Evolutionary conservation across 306 rosid genomes (phyloP).

Genomic region (Lupinus albus): DNA sequence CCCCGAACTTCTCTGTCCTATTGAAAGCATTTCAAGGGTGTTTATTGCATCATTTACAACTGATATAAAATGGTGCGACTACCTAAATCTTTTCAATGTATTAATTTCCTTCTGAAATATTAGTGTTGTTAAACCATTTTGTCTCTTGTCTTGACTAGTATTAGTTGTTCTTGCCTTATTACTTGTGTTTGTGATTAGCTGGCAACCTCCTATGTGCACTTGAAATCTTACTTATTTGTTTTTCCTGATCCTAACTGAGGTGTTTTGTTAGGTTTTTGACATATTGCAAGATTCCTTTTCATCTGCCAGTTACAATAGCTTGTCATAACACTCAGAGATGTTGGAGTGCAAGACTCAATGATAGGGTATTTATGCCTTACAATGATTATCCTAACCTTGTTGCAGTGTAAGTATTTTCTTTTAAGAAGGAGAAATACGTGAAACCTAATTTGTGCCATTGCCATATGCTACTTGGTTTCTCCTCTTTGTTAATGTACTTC

Average conservation of each 20-base stretch:
- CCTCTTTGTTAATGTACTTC: constrained; percentile 24
- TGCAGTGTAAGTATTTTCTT: constrained; percentile 57
- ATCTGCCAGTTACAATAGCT: constrained; percentile 70
- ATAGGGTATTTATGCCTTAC: constrained; percentile 60
- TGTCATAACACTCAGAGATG: constrained; percentile 76
- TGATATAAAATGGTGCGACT: constrained; percentile 69
- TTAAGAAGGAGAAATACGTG: constrained; percentile 23
- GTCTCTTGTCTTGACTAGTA: background rate
- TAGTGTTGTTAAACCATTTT: background rate
- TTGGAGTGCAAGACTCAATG: constrained; percentile 66
- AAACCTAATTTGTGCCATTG: constrained; percentile 29
- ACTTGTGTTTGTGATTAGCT: constrained; percentile 22
- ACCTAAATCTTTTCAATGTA: constrained; percentile 33
- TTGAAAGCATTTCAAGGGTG: constrained; percentile 60
- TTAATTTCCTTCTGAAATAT: constrained; percentile 31
- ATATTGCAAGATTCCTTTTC: constrained; percentile 66
- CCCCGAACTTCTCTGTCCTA: constrained; percentile 71
- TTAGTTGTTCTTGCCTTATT: constrained; percentile 11
- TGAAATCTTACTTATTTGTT: constrained; percentile 26
- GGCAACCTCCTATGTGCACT: background rate
- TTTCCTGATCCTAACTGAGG: constrained; percentile 28
- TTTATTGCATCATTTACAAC: constrained; percentile 81
- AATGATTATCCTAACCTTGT: constrained; percentile 68
- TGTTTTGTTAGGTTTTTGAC: constrained; percentile 65
- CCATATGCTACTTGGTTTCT: constrained; percentile 26